Base-by-base conservation (phyloP, 352 stramenopile genomes). In the Globisporangium paddicum region DNA sequence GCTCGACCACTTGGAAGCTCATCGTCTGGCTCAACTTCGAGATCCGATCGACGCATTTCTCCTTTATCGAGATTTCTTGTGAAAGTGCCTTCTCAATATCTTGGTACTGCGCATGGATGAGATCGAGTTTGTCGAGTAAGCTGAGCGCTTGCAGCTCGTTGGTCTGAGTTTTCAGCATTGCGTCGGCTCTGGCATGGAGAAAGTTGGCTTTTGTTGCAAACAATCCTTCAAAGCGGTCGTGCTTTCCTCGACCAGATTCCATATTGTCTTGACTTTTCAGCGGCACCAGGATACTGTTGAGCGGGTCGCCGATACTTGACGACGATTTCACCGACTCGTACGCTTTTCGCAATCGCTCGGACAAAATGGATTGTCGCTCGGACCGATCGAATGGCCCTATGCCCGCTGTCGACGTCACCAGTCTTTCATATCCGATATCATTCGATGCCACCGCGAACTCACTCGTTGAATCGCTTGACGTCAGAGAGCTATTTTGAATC, bases 21-120 rank as follows among this genome's bases (percentile, higher is more conserved):
- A 90, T 84, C 1, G 75, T 85, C 42, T 90, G 80, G 41, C 72
- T 87, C 14, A 90, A 64, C 55, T 82, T 78, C 9, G 80, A 82
- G 44, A 90, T 90, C 9, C 77, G 73, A 34, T 84, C 77, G 5
- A 87, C 74, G 38, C 80, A 90, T 35, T 88, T 87, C n/a, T 77
- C 66, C 64, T 90, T 90, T 6, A 87, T 71, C 1, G 73, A 78
- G 2, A 59, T 67, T 23, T 86, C 76, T 28, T 84, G 68, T 11
- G 55, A 53, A 16, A 88, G 57, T 0, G 66, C 59, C 18, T 66
- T 67, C 21, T 87, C 73, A 21, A 77, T 32, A 3, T 85, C 57
- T 51, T 65, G 23, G 18, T 72, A 62, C 26, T 64, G 46, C 1
- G 52, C 23, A 26, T 58, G 58, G 30, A 89, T 73, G 35, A 60